Evolutionary conservation across 176 grass and related monocot genomes (phyloP).

Genomic region (Zoysia japonica): DNA sequence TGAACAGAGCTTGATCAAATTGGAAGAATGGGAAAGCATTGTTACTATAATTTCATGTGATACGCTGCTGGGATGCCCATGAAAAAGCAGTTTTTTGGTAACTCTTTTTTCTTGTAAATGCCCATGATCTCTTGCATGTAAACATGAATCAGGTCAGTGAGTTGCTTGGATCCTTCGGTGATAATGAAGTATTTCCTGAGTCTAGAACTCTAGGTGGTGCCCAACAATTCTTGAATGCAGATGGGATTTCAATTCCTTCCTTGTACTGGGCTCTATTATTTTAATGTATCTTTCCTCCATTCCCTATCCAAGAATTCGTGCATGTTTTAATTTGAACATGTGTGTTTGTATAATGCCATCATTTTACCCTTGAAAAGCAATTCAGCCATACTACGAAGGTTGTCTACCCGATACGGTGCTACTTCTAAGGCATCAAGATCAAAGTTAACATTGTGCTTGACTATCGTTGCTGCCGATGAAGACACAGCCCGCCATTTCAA

Average conservation of each 20-base stretch:
- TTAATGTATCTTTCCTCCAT: slow-evolving; percentile 37
- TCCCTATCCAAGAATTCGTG: neutral
- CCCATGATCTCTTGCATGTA: slow-evolving; percentile 17
- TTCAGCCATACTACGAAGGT: no score
- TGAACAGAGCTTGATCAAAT: slow-evolving; percentile 85
- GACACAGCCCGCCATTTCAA: no score
- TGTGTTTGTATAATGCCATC: no score
- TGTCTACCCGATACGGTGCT: no score
- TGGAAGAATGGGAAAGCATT: slow-evolving; percentile 93
- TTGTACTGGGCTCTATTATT: slow-evolving; percentile 48
- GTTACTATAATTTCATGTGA: slow-evolving; percentile 94
- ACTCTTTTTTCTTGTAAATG: neutral
- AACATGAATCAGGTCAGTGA: slow-evolving; percentile 82
- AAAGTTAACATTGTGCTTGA: no score
- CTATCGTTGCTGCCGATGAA: no score
- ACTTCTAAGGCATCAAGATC: no score
- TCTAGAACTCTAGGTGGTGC: slow-evolving; percentile 69
- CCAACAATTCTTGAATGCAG: slow-evolving; percentile 90
- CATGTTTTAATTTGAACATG: no score
- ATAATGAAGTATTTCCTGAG: slow-evolving; percentile 96
- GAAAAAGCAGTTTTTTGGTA: slow-evolving; percentile 98
- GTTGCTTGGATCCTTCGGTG: slow-evolving; percentile 95
- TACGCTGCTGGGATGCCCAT: slow-evolving; percentile 96
- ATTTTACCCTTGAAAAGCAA: no score
- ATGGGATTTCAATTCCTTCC: slow-evolving; percentile 99